Percentiles rank a stretch among this genome's conserved stretches.
phyloP scores from a whole-genome alignment of 495 filamentous ascomycete genomes.

The Cladorrhinum samala region DNA sequence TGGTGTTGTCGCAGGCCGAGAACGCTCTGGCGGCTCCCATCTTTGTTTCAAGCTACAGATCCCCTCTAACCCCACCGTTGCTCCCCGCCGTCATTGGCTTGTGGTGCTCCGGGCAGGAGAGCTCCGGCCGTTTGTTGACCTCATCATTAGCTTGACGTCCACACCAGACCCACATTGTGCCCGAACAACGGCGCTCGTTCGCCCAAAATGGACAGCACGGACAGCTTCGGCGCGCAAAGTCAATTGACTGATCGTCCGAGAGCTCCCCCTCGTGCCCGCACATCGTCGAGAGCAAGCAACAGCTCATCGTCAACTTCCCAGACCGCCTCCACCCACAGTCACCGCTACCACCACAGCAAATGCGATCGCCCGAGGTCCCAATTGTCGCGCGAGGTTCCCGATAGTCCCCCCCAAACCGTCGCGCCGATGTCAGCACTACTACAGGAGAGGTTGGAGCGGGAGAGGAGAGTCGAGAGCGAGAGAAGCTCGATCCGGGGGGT shows the following conservation, averaged over 20 bases:
- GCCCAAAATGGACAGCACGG: slow-evolving; percentile 26
- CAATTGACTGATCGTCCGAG: slow-evolving; percentile 18
- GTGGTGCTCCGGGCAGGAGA: background rate
- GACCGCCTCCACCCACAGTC: slow-evolving; percentile 16
- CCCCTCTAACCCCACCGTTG: background rate
- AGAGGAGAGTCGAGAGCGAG: slow-evolving; percentile 43
- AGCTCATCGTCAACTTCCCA: slow-evolving; percentile 34
- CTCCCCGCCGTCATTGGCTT: background rate
- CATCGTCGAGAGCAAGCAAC: slow-evolving; percentile 37
- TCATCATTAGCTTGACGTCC: slow-evolving; percentile 5
- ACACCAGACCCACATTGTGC: slow-evolving; percentile 12
- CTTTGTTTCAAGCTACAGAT: background rate
- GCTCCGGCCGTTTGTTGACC: slow-evolving; percentile 5
- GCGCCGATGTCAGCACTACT: slow-evolving; percentile 38
- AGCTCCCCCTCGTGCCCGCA: slow-evolving; percentile 29
- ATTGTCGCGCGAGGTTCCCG: slow-evolving; percentile 27
- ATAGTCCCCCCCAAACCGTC: slow-evolving; percentile 22
- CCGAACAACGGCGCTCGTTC: slow-evolving; percentile 8
- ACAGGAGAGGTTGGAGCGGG: slow-evolving; percentile 45
- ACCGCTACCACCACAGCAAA: slow-evolving; percentile 28
- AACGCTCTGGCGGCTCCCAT: background rate
- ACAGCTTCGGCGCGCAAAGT: slow-evolving; percentile 8
- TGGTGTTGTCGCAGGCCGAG: background rate
- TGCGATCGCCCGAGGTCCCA: slow-evolving; percentile 24
- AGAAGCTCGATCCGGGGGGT: slow-evolving; percentile 30